A percentile compares a stretch with the other conserved stretches of the same genome.
Evolutionary conservation across 345 rosid species (phyloP).

Genomic region (Eucalyptus urophylla): DNA sequence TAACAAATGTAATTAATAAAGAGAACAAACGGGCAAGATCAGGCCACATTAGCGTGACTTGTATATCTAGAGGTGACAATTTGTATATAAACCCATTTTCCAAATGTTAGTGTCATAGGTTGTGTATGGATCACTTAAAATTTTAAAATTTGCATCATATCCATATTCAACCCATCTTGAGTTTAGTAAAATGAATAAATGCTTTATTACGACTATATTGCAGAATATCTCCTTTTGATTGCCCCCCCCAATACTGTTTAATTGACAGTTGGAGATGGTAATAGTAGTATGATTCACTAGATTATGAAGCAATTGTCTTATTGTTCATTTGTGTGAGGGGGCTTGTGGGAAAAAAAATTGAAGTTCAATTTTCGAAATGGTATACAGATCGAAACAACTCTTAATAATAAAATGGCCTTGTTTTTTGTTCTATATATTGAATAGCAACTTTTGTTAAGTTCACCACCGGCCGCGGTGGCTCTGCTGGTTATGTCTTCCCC

Average conservation of each 20-base stretch:
- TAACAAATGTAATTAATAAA: too few species aligned
- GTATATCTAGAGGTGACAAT: background rate
- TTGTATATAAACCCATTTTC: background rate
- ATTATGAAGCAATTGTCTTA: background rate
- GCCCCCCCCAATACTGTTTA: background rate
- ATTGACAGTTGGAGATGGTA: background rate
- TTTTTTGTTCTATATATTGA: background rate
- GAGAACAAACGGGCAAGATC: too few species aligned
- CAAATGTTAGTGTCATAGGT: background rate
- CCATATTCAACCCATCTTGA: background rate
- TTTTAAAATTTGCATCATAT: background rate
- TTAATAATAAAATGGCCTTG: background rate
- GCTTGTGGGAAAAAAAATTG: background rate
- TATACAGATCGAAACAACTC: rapidly evolving
- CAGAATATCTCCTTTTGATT: background rate
- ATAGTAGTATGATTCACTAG: background rate
- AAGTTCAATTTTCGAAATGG: background rate
- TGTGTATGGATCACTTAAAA: background rate
- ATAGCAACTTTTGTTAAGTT: too few species aligned
- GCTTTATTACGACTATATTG: background rate
- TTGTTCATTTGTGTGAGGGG: background rate
- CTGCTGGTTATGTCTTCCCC: too few species aligned
- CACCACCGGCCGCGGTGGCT: too few species aligned
- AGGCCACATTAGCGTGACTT: background rate
- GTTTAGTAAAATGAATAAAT: background rate